Conservation (phyloP, 2,329 filamentous ascomycete genomes). For the Cercospora zeae-maydis region DNA sequence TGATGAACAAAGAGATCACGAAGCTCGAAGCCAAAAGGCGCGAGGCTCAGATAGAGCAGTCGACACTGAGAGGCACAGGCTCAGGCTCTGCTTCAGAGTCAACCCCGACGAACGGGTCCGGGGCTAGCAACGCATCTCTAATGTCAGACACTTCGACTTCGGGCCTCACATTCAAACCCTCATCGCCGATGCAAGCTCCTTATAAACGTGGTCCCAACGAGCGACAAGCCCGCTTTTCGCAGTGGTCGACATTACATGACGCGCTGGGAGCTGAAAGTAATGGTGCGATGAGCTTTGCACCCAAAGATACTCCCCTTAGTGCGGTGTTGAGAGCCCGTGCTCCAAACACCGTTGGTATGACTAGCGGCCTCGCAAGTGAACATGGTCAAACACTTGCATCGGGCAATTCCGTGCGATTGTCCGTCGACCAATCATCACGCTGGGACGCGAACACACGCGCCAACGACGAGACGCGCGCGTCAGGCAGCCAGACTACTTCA, state of each 20-base stretch:
- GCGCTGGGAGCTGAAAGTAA: not conserved
- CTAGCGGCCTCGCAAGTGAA: not conserved
- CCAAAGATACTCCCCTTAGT: not conserved
- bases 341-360: not conserved
- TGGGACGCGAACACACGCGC: not conserved
- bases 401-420: not conserved
- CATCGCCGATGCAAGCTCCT: slow-evolving; percentile 1
- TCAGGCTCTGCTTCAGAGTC: not conserved
- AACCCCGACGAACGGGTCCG: not conserved
- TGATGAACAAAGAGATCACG: not conserved
- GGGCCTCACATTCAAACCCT: slow-evolving; percentile 8
- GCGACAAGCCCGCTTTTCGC: not conserved
- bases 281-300: not conserved
- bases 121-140: not conserved
- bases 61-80: not conserved
- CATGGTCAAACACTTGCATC: not conserved
- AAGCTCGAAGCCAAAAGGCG: not conserved
- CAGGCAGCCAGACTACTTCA: not conserved
- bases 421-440: slow-evolving; percentile 1
- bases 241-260: not conserved
- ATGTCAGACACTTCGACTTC: not conserved
- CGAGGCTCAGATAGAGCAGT: not conserved
- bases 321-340: not conserved
- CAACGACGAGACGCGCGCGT: not conserved
- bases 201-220: not conserved